phyloP scores from a whole-genome alignment of 306 rosid species.

The Nissolia schottii region DNA sequence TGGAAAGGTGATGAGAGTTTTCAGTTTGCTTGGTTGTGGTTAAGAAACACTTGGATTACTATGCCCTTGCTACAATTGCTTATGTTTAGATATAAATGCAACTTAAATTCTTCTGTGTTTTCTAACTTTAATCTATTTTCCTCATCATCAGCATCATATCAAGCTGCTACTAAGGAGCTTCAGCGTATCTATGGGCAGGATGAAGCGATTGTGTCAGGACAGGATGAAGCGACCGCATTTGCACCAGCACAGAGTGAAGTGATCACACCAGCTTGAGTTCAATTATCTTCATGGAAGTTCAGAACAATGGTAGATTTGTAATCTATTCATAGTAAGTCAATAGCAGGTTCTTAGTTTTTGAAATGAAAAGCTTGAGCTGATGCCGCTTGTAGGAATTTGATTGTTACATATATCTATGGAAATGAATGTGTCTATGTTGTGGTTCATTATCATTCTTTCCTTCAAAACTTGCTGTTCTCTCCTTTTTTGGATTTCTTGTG shows the following conservation, averaged over 20 bases:
- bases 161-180: constrained; percentile 94
- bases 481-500: background rate
- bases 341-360: constrained; percentile 32
- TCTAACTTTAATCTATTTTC: background rate
- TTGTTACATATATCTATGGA: background rate
- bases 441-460: constrained; percentile 5
- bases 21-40: background rate
- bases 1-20: constrained; percentile 71
- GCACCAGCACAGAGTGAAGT: constrained; percentile 77
- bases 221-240: too few species aligned
- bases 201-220: too few species aligned
- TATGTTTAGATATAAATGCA: background rate
- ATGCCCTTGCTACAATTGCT: background rate
- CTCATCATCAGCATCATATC: constrained; percentile 66
- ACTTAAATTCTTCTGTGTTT: constrained; percentile 1
- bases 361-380: constrained; percentile 30
- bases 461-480: constrained; percentile 7
- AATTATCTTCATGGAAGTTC: constrained; percentile 19
- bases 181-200: constrained; percentile 95
- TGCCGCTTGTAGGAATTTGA: constrained; percentile 37
- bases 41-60: constrained; percentile 1
- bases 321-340: constrained; percentile 35
- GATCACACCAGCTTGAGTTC: constrained; percentile 50
- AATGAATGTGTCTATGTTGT: constrained; percentile 24
- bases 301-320: constrained; percentile 36